phyloP scores from a whole-genome alignment of 2,329 filamentous ascomycete species.

The Cordyceps fumosorosea region DNA sequence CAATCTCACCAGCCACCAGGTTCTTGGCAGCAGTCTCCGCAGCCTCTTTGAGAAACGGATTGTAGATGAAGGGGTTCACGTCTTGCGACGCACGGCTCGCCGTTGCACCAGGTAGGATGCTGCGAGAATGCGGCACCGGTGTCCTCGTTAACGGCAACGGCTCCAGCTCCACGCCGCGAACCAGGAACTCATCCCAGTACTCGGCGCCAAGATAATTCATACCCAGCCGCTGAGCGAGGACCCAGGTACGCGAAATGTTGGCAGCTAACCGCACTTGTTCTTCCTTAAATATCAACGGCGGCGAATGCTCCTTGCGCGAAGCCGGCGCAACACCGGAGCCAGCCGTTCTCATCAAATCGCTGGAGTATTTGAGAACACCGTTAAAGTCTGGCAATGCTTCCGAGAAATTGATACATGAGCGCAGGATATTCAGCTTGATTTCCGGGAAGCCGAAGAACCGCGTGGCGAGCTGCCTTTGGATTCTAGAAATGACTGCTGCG shows the following conservation, averaged over 20 bases:
- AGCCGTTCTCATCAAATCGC: conserved; percentile 73
- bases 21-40: conserved; percentile 58
- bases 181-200: conserved; percentile 95
- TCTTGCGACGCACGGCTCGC: conserved; percentile 50
- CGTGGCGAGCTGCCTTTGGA: conserved; percentile 50
- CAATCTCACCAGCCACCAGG: conserved; percentile 71
- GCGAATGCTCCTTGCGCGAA: conserved; percentile 59
- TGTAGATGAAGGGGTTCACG: conserved; percentile 87
- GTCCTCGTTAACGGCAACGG: conserved; percentile 51
- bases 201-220: conserved; percentile 65
- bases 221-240: conserved; percentile 69
- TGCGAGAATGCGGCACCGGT: conserved; percentile 59
- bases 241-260: conserved; percentile 79
- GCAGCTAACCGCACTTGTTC: conserved; percentile 80
- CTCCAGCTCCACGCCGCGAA: conserved; percentile 69
- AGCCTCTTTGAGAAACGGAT: conserved; percentile 72
- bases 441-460: conserved; percentile 70
- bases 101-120: conserved; percentile 43
- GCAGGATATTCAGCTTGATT: conserved; percentile 79
- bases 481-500: conserved; percentile 47
- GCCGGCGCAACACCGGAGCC: conserved; percentile 74
- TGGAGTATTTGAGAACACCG: conserved; percentile 82
- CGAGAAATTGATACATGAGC: conserved; percentile 87
- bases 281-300: conserved; percentile 65
- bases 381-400: conserved; percentile 89